These are phyloP conservation scores for Solanum ossicruentum DNA, from an alignment of 257 asterid species.

Conservation along the genomic window DNA sequence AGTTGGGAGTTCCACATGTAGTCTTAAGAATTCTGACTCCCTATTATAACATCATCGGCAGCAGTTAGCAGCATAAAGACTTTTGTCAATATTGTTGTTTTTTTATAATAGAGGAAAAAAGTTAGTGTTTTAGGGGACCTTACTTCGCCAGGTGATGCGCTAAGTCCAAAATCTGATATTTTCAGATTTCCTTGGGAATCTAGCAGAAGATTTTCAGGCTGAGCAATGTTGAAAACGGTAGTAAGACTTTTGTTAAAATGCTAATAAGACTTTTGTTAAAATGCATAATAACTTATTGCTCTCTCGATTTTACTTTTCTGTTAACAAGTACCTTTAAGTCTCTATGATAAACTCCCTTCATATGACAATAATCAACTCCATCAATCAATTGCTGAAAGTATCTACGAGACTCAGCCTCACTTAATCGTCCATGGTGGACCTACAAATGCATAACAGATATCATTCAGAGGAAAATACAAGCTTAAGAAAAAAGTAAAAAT, in stretches of 20 bases:
- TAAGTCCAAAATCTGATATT: slow-evolving; percentile 97
- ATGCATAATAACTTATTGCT: not conserved
- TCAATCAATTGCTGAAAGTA: slow-evolving; percentile 97
- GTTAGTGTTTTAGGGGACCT: not conserved
- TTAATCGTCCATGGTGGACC: slow-evolving; percentile 91
- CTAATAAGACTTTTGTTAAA: slow-evolving; percentile 4
- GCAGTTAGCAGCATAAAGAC: slow-evolving; percentile 16
- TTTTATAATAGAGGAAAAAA: not conserved
- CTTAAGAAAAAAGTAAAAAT: not conserved
- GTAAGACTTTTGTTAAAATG: slow-evolving; percentile 4
- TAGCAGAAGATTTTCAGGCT: slow-evolving; percentile 95
- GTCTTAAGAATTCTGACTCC: slow-evolving; percentile 86
- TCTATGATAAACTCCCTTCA: slow-evolving; percentile 89
- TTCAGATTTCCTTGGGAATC: slow-evolving; percentile 92
- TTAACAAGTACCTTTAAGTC: slow-evolving; percentile 68
- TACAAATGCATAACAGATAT: slow-evolving; percentile 9
- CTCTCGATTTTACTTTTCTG: not conserved
- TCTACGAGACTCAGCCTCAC: slow-evolving; percentile 91
- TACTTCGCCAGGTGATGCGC: slow-evolving; percentile 86
- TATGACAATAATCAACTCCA: slow-evolving; percentile 96
- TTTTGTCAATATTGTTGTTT: not conserved
- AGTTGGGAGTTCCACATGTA: slow-evolving; percentile 98
- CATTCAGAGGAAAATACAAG: not conserved
- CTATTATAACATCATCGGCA: slow-evolving; percentile 19
- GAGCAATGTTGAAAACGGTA: slow-evolving; percentile 17